Evolutionary conservation across 805 yeast genomes (phyloP), one percentile per base, ranked within the genome.

Genomic region (Saccharomycopsis sp.): DNA sequence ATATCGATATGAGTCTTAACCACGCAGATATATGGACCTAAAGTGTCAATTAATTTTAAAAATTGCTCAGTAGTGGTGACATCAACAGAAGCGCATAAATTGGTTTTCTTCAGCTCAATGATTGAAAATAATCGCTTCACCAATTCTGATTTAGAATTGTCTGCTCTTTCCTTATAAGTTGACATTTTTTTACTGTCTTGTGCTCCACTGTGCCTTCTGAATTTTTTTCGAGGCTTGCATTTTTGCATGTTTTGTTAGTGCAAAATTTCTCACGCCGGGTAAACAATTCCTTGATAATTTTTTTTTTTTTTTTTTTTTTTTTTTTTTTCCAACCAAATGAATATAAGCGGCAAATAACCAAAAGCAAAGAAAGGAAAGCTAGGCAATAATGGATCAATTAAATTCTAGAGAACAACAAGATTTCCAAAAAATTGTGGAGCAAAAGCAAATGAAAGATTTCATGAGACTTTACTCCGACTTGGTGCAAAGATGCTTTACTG

Each of bases 371-470:
- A n/a, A n/a, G n/a, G n/a, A n/a, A n/a, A n/a, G n/a, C n/a, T n/a
- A n/a, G n/a, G n/a, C n/a, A n/a, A 51, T 40, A 43, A 90, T 90
- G 98, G 98, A 90, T 61, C 94, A 86, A 67, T 75, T 90, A 58
- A 90, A 90, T 75, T 81, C 80, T 62, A 85, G 86, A 64, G 98
- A 90, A 70, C 97, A 93, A 70, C 96, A 88, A 68, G 90, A 88
- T 58, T 90, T 90, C 68, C 96, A 88, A 68, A 89, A 82, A 65
- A 71, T 90, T 53, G 95, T 90, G 53, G 98, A 90, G 70, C 89
- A 85, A 64, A 90, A 90, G 74, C 98, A 90, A 70, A 89, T 93
- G 96, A 85, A 85, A 67, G 98, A 90, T 66, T 93, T 90, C 81
- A 90, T 93, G 97, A 83, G 93, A 64, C 72, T 84, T 48, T 93